These are phyloP conservation scores for Rhizopogon rudus DNA, from an alignment of 768 basidiomycete genomes.

Conservation along the genomic window DNA sequence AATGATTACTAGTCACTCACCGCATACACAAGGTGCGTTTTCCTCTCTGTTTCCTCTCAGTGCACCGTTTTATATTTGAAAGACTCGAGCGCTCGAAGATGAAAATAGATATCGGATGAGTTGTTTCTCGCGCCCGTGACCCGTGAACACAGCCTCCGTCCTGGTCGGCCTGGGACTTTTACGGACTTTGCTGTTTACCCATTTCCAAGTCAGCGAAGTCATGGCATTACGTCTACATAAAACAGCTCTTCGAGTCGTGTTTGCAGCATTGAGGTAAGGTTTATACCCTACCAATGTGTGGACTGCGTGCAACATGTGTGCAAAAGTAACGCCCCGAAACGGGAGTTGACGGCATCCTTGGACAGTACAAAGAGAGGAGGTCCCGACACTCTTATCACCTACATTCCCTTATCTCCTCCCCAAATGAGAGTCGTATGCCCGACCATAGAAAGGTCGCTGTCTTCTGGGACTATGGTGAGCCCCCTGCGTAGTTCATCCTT, in stretches of 20 bases:
- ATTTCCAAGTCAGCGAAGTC: neutral
- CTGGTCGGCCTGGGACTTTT: neutral
- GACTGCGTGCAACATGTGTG: too few species aligned
- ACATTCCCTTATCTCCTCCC: too few species aligned
- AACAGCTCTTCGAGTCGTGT: too few species aligned
- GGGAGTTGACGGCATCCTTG: slow-evolving; percentile 2
- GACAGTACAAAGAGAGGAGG: slow-evolving; percentile 15
- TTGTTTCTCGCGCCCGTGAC: too few species aligned
- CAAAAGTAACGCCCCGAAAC: neutral
- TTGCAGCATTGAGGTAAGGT: too few species aligned
- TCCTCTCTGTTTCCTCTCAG: too few species aligned
- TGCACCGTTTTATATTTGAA: neutral
- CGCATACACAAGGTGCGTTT: too few species aligned
- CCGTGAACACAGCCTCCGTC: neutral
- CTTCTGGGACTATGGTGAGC: slow-evolving; percentile 34
- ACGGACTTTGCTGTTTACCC: neutral
- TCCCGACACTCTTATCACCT: too few species aligned
- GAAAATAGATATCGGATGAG: neutral
- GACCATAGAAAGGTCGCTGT: slow-evolving; percentile 35
- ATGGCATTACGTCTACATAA: too few species aligned
- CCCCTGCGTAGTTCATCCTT: neutral
- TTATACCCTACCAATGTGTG: too few species aligned
- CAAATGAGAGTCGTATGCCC: slow-evolving; percentile 24
- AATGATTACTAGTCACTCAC: too few species aligned
- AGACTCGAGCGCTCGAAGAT: neutral